phyloP scores from a whole-genome alignment of 352 stramenopile species.

The Blastocystis sp. region DNA sequence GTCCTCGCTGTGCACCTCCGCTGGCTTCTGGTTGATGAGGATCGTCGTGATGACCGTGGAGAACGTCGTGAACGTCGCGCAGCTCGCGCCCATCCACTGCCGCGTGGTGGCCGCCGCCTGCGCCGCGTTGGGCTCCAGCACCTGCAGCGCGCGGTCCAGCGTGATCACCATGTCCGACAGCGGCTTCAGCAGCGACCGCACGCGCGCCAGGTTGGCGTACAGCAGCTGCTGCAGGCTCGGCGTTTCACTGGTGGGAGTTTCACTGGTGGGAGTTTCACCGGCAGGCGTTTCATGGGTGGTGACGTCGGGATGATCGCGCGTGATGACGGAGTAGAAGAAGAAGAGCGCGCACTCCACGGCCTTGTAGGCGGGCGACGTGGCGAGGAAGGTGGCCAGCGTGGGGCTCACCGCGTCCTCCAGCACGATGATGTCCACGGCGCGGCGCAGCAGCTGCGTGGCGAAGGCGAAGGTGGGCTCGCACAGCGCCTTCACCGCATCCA shows the following conservation, averaged over 20 bases:
- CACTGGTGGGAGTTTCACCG: neutral
- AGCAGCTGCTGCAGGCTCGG: neutral
- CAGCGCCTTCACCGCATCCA: neutral
- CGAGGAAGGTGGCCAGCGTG: neutral
- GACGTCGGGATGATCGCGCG: neutral
- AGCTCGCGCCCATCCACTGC: constrained; percentile 6
- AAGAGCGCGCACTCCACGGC: constrained; percentile 16
- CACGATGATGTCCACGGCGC: neutral
- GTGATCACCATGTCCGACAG: constrained; percentile 23
- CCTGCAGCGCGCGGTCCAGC: constrained; percentile 1
- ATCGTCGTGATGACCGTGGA: constrained; percentile 14
- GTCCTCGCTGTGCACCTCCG: neutral
- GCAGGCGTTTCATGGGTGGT: neutral
- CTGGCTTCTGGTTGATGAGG: constrained; percentile 41
- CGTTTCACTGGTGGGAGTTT: neutral
- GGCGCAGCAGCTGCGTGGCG: neutral
- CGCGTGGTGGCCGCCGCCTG: neutral
- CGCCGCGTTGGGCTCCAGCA: constrained; percentile 1
- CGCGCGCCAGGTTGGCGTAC: neutral
- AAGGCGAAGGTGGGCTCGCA: constrained; percentile 1
- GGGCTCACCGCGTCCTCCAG: neutral
- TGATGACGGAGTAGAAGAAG: constrained; percentile 28
- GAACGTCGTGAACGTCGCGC: constrained; percentile 19
- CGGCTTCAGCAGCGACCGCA: constrained; percentile 7
- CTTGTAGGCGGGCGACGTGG: constrained; percentile 6